Evolutionary conservation across 1,284 basidiomycete species (phyloP), one percentile per base, ranked within the genome.

Genomic region (Meira nashicola): DNA sequence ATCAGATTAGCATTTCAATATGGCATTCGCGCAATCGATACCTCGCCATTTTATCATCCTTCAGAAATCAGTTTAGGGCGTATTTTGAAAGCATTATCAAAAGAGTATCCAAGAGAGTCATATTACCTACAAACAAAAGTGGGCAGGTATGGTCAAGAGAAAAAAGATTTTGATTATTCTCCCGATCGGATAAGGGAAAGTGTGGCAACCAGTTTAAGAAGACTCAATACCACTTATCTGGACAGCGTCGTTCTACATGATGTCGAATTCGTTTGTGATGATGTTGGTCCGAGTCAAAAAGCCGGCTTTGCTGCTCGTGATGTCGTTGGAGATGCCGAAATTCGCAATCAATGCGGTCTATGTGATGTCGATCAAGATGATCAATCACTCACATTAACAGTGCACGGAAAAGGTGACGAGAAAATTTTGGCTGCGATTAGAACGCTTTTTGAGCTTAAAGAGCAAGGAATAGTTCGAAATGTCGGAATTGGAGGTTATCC

Each of bases 401-500:
- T 25, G 19, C n/a, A 17, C 15, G 91, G 91, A 0, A 82, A 84
- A 25, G 93, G 92, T 9, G 94, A 98, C 78, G 84, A 86, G 60
- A 83, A 83, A 57, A 81, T 97, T 50, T 81, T 98, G 47, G 84
- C 83, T 47, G 91, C 90, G 0, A 83, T 89, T 53, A 81, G 80
- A 15, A 86, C 88, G 60, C 81, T 98, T 41, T 84, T 86, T 60
- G 83, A 84, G 71, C 80, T 95, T 66, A 86, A 95, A 77, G 82
- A 84, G 1, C 86, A 89, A 67, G 93, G 93, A 10, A 75, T 89
- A 39, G 82, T 97, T 68, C 84, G 82, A 70, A 81, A 86, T 43
- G 86, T 97, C 61, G 94, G 94, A 1, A 89, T 98, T 65, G 86
- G 88, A 63, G 90, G 92, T 0, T 95, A 89, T 74, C 91, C 92